phyloP scores from a whole-genome alignment of 257 asterid species.

The Buddleja alternifolia region DNA sequence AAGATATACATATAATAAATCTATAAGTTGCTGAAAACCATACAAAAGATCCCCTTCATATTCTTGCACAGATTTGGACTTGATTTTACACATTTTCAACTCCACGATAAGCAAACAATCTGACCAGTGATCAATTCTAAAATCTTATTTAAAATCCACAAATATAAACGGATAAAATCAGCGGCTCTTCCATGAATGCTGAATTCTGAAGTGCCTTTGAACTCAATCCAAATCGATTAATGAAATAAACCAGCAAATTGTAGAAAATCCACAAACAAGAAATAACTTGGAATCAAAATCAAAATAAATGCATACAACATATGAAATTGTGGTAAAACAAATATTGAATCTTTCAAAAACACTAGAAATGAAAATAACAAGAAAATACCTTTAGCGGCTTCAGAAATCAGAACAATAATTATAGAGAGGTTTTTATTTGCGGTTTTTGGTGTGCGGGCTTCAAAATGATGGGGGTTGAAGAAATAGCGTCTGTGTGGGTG shows the following conservation, averaged over 20 bases:
- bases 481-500: too few species aligned
- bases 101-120: background rate
- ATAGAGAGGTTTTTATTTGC: conserved; percentile 4
- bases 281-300: background rate
- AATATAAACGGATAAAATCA: too few species aligned
- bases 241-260: too few species aligned
- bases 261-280: background rate
- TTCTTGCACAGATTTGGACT: background rate
- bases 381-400: conserved; percentile 27
- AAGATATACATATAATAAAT: too few species aligned
- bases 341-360: background rate
- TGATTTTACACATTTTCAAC: conserved; percentile 5
- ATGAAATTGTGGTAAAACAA: background rate
- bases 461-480: background rate
- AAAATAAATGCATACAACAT: background rate
- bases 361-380: background rate
- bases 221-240: background rate
- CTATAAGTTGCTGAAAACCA: background rate
- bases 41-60: background rate
- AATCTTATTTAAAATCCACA: background rate
- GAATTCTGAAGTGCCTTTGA: conserved; percentile 21
- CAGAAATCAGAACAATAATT: background rate
- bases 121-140: background rate
- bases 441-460: too few species aligned
- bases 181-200: conserved; percentile 5